Evolutionary conservation across 2,329 filamentous ascomycete genomes (phyloP).

Genomic region (Calycina marina): DNA sequence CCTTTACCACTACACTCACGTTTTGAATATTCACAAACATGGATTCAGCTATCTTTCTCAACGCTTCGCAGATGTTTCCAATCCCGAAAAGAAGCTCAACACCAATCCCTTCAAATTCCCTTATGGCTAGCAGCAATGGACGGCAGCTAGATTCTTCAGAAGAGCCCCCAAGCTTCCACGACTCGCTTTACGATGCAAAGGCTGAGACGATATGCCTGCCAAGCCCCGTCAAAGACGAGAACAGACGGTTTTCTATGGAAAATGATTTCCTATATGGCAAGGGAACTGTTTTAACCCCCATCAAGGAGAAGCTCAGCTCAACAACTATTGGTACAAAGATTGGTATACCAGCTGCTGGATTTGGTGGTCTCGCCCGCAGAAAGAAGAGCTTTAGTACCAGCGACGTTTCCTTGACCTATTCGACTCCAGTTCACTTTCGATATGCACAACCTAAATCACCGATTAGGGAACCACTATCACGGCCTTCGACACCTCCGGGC

Average conservation of each 20-base stretch:
- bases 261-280: slow-evolving; percentile 27
- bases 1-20: too few relatives aligned
- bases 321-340: too few relatives aligned
- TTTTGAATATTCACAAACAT: background rate
- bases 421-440: slow-evolving; percentile 16
- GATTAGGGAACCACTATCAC: slow-evolving; percentile 15
- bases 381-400: slow-evolving; percentile 24
- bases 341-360: too few relatives aligned
- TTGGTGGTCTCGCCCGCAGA: too few relatives aligned
- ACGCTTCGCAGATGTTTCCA: background rate
- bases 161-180: slow-evolving; percentile 23
- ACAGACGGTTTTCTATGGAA: too few relatives aligned
- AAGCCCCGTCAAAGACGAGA: too few relatives aligned
- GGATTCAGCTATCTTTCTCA: background rate
- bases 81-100: too few relatives aligned
- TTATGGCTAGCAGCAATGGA: slow-evolving; percentile 14
- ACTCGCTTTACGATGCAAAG: slow-evolving; percentile 27
- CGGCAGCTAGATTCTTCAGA: slow-evolving; percentile 25
- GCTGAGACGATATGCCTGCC: too few relatives aligned
- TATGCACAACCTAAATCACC: slow-evolving; percentile 21
- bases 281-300: slow-evolving; percentile 27
- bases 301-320: slow-evolving; percentile 27
- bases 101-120: slow-evolving; percentile 1
- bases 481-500: slow-evolving; percentile 20
- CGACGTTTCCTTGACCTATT: slow-evolving; percentile 20